These are phyloP conservation scores for Gardenia jasminoides DNA, from an alignment of 257 asterid species.

Conservation along the genomic window DNA sequence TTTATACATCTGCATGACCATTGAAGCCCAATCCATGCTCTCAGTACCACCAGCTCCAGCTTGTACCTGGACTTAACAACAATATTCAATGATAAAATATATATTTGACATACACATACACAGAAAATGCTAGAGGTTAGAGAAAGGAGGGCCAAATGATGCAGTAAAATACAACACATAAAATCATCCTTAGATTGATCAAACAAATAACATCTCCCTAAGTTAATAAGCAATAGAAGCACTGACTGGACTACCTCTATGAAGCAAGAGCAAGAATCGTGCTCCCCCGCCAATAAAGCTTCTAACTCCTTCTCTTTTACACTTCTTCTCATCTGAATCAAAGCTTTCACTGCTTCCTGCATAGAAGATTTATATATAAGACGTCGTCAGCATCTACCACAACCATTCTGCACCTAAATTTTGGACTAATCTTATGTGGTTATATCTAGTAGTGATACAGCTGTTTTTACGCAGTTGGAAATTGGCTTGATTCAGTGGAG, in stretches of 20 bases:
- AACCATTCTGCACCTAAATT: neutral
- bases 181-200: neutral
- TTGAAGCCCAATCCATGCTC: conserved; percentile 99
- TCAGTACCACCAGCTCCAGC: conserved; percentile 99
- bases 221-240: neutral
- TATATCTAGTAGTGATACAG: neutral
- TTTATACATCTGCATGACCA: conserved; percentile 94
- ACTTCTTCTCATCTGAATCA: conserved; percentile 58
- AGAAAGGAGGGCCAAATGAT: neutral
- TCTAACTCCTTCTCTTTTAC: conserved; percentile 84
- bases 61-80: conserved; percentile 58
- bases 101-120: neutral
- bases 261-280: conserved; percentile 84
- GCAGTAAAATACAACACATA: neutral
- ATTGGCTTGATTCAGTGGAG: neutral
- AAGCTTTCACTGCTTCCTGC: conserved; percentile 76
- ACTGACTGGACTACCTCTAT: conserved; percentile 58
- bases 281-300: conserved; percentile 87
- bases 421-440: neutral
- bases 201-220: neutral
- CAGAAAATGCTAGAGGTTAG: neutral
- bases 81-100: neutral
- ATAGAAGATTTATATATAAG: conserved; percentile 20
- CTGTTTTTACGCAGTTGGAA: neutral
- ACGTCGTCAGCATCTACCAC: neutral